Evolutionary conservation across 2,329 filamentous ascomycete species (phyloP), one percentile per base, ranked within the genome.

Genomic region (Colletotrichum truncatum): DNA sequence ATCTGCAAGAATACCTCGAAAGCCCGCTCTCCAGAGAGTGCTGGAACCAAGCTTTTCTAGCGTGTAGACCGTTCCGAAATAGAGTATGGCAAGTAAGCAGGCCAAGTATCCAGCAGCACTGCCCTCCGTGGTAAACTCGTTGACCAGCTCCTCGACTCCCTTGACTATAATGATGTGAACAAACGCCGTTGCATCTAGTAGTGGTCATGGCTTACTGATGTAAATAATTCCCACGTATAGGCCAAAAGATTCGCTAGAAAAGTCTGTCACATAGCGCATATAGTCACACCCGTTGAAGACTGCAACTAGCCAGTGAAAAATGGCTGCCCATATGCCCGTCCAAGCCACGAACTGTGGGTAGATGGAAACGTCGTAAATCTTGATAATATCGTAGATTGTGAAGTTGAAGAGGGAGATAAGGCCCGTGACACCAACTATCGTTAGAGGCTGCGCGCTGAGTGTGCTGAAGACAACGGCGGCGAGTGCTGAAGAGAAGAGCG

Each of bases 181-280:
- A 11, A 16, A 21, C 1, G 7, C 6, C 12, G 45, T 1, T 23
- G 11, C 83, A 64, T 86, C 87, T 72, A 86, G 81, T 84, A 75
- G 3, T 76, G 62, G 6, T 36, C 21, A 23, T 7, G 9, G 73
- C 78, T 26, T 74, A 82, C 78, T 77, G 70, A 85, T 81, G 61
- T 87, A 87, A 48, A 87, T 85, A 54, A 86, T 85, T 10, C 83
- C 84, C 6, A 87, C 84, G 70, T 87, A 87, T 70, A 84, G 78
- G 48, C 83, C 84, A 61, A 87, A 87, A 0, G 80, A 77, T 63
- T 86, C 81, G 56, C 80, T 83, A 1, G 83, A 85, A 65, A 87
- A 87, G 61, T 86, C 84, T 2, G 85, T 87, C 28, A 87, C 83
- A 68, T 86, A 87, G 6, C 84, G 81, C 84, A 87, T 86, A 70